Percentiles rank a stretch among this genome's conserved stretches.
Evolutionary conservation across 805 yeast species (phyloP).

Genomic region (Yarrowia divulgata): DNA sequence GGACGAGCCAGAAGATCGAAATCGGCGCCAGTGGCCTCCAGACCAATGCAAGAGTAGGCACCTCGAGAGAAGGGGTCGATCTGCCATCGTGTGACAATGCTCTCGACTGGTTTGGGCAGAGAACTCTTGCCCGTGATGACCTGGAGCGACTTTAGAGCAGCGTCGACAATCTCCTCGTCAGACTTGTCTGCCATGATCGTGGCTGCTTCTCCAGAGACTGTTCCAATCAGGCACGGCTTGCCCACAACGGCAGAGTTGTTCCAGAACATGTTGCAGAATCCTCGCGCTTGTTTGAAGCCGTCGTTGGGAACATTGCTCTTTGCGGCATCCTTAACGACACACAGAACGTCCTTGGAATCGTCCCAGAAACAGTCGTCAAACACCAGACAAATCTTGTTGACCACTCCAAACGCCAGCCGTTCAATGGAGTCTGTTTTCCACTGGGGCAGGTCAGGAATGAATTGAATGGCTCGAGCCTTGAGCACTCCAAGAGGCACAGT

Average conservation of each 20-base stretch:
- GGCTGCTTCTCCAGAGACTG: slow-evolving; percentile 53
- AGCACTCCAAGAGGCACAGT: slow-evolving; percentile 55
- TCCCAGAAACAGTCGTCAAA: slow-evolving; percentile 54
- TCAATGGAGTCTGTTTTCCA: slow-evolving; percentile 53
- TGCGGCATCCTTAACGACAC: slow-evolving; percentile 48
- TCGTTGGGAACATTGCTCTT: slow-evolving; percentile 42
- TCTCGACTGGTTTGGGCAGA: slow-evolving; percentile 48
- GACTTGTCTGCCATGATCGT: slow-evolving; percentile 46
- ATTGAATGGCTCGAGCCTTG: slow-evolving; percentile 52
- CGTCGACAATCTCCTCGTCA: slow-evolving; percentile 50
- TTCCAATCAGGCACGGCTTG: slow-evolving; percentile 52
- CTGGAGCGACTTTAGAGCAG: slow-evolving; percentile 48
- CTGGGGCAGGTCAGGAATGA: slow-evolving; percentile 54
- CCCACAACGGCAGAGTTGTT: slow-evolving; percentile 51
- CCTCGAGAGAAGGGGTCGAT: slow-evolving; percentile 80
- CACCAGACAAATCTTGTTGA: slow-evolving; percentile 52
- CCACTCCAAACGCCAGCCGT: slow-evolving; percentile 53
- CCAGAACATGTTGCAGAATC: slow-evolving; percentile 53
- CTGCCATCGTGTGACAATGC: slow-evolving; percentile 75
- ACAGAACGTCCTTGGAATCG: slow-evolving; percentile 47
- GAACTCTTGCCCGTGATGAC: slow-evolving; percentile 45
- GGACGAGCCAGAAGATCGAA: slow-evolving; percentile 54
- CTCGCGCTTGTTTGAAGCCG: slow-evolving; percentile 48
- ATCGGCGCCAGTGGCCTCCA: slow-evolving; percentile 55
- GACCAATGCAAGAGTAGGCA: slow-evolving; percentile 64